Evolutionary conservation across 139 green algal species (phyloP).

Genomic region (Picochlorum costavermella): DNA sequence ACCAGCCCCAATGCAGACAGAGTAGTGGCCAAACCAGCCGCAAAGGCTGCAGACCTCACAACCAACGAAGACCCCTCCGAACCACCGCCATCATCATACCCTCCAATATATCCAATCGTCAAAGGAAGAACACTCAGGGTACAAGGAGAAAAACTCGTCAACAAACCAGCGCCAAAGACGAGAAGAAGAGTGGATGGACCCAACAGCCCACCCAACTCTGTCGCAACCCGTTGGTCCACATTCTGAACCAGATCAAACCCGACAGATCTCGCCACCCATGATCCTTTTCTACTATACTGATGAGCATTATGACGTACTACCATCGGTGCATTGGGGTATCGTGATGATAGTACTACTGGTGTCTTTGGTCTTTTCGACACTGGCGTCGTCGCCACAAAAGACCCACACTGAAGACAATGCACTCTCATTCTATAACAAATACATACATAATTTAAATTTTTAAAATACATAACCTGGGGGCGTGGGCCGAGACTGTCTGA

Average conservation of each 20-base stretch:
- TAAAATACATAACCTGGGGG: too few relatives aligned
- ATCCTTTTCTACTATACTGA: too few relatives aligned
- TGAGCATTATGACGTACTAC: too few relatives aligned
- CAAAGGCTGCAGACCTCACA: constrained; percentile 54
- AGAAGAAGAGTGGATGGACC: constrained; percentile 55
- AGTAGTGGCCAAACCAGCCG: constrained; percentile 75
- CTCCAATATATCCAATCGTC: constrained; percentile 87
- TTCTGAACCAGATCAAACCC: constrained; percentile 19
- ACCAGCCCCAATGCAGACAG: constrained; percentile 73
- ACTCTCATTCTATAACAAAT: too few relatives aligned
- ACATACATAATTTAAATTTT: too few relatives aligned
- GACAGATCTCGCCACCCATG: too few relatives aligned
- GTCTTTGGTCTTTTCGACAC: too few relatives aligned
- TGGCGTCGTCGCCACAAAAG: too few relatives aligned
- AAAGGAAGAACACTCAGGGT: constrained; percentile 77
- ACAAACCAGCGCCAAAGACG: constrained; percentile 72
- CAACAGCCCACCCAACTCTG: constrained; percentile 41
- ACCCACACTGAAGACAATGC: too few relatives aligned
- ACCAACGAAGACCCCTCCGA: constrained; percentile 2
- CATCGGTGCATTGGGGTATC: too few relatives aligned
- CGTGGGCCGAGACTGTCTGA: too few relatives aligned
- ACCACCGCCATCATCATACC: constrained; percentile 35
- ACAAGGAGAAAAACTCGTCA: constrained; percentile 91
- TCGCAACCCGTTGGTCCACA: constrained; percentile 32
- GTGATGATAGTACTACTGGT: too few relatives aligned